These are phyloP conservation scores for Raphidocelis subcapitata DNA, from an alignment of 139 green algal species.

Conservation along the genomic window DNA sequence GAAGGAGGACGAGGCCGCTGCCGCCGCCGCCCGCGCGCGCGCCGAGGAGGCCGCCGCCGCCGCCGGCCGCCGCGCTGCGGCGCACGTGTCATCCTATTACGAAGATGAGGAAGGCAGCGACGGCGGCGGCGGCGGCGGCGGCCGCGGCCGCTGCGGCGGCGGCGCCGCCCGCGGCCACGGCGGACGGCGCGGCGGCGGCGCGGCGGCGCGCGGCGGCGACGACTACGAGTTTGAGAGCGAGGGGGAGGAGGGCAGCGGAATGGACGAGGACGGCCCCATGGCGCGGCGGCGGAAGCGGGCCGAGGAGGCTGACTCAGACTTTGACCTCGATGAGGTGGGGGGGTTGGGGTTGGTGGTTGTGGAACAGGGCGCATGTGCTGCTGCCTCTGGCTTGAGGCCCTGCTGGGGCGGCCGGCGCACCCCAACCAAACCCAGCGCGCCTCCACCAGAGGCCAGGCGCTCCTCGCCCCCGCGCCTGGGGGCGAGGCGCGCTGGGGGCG, in stretches of 20 bases:
- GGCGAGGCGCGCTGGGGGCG: too few relatives aligned
- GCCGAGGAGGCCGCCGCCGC: constrained; percentile 7
- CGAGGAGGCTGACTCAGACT: too few relatives aligned
- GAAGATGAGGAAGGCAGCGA: constrained; percentile 12
- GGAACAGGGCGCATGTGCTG: too few relatives aligned
- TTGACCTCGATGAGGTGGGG: too few relatives aligned
- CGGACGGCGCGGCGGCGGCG: constrained; percentile 4
- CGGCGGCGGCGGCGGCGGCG: not conserved
- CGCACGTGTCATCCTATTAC: constrained; percentile 5
- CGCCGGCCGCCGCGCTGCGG: constrained; percentile 6
- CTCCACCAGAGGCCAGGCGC: too few relatives aligned
- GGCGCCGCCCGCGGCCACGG: not conserved
- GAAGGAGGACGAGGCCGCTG: constrained; percentile 44
- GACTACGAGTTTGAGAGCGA: constrained; percentile 13
- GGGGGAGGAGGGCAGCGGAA: too few relatives aligned
- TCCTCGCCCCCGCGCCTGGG: too few relatives aligned
- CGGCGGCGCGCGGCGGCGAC: not conserved
- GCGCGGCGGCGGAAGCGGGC: not conserved
- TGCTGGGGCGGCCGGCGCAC: too few relatives aligned
- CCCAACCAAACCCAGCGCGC: too few relatives aligned
- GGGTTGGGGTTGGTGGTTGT: too few relatives aligned
- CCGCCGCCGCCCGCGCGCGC: constrained; percentile 24
- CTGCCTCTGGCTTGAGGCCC: too few relatives aligned
- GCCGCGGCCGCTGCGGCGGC: constrained; percentile 3
- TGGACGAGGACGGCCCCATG: not conserved